Conservation (phyloP, 2,329 filamentous ascomycete species). For the Amylocarpus encephaloides region DNA sequence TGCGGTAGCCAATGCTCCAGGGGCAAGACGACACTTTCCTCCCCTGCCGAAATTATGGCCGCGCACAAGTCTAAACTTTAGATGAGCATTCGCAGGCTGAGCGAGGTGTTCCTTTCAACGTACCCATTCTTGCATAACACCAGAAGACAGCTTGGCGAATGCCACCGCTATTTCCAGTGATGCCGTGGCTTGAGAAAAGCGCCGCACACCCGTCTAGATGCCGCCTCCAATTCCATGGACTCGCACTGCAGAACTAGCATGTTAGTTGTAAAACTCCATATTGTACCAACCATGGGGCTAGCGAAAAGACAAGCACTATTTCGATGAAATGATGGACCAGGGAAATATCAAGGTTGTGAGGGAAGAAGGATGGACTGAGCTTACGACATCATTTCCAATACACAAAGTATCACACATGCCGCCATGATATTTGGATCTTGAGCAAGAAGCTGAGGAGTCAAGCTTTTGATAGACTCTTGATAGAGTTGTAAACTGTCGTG, state of each 20-base stretch:
- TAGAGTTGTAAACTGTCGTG: slow-evolving; percentile 48
- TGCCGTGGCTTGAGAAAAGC: slow-evolving; percentile 43
- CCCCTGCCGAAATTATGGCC: slow-evolving; percentile 45
- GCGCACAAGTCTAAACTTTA: slow-evolving; percentile 41
- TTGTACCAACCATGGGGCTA: too few relatives aligned
- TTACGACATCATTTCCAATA: slow-evolving; percentile 42
- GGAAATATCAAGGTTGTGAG: too few relatives aligned
- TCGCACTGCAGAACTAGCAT: slow-evolving; percentile 23
- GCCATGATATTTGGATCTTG: slow-evolving; percentile 41
- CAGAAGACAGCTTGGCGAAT: slow-evolving; percentile 48
- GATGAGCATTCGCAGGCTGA: not conserved
- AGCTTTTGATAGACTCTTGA: slow-evolving; percentile 43
- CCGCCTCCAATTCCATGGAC: slow-evolving; percentile 45
- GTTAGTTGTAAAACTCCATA: too few relatives aligned
- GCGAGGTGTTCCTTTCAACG: not conserved
- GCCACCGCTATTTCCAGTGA: slow-evolving; percentile 43
- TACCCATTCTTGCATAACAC: slow-evolving; percentile 49
- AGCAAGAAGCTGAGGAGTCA: slow-evolving; percentile 38
- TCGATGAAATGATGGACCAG: too few relatives aligned
- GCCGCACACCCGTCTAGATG: slow-evolving; percentile 52
- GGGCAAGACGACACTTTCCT: slow-evolving; percentile 42
- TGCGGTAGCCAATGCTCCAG: slow-evolving; percentile 42
- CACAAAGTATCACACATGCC: slow-evolving; percentile 41
- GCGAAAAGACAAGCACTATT: too few relatives aligned
- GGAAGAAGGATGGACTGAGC: too few relatives aligned